These are phyloP conservation scores for Penicillium sclerotiorum DNA, from an alignment of 2,329 filamentous ascomycete genomes.

Conservation along the genomic window DNA sequence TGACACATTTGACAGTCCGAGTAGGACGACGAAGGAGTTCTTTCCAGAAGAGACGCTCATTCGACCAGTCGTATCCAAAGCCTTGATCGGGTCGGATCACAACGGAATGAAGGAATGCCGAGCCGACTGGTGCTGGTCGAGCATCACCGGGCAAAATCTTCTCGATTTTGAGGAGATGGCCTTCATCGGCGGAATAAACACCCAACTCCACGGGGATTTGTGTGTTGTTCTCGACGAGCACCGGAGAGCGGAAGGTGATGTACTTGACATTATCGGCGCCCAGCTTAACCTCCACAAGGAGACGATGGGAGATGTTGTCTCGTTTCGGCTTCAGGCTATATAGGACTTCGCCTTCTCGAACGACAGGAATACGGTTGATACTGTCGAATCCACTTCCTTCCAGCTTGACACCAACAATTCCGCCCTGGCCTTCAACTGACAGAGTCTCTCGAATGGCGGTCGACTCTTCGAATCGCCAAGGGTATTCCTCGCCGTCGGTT, in stretches of 20 bases:
- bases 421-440: constrained; percentile 77
- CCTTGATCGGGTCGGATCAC: constrained; percentile 90
- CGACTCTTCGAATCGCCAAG: constrained; percentile 97
- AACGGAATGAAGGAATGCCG: constrained; percentile 84
- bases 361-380: constrained; percentile 83
- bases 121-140: constrained; percentile 86
- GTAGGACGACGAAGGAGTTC: constrained; percentile 84
- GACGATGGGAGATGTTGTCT: constrained; percentile 80
- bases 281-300: constrained; percentile 88
- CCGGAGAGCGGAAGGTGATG: constrained; percentile 88
- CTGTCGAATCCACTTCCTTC: constrained; percentile 94
- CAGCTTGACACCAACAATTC: constrained; percentile 78
- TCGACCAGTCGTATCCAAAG: constrained; percentile 95
- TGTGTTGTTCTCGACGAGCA: constrained; percentile 93
- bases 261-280: constrained; percentile 98
- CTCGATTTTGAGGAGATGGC: constrained; percentile 93
- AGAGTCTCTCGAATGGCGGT: constrained; percentile 94
- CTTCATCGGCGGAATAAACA: constrained; percentile 82
- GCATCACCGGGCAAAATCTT: constrained; percentile 93
- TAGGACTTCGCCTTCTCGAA: constrained; percentile 88
- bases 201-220: constrained; percentile 95
- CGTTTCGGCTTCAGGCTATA: constrained; percentile 88
- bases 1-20: constrained; percentile 83
- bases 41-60: constrained; percentile 87
- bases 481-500: constrained; percentile 83